Conservation (phyloP, 78 protist species). For the Dictyostelium firmibasis region DNA sequence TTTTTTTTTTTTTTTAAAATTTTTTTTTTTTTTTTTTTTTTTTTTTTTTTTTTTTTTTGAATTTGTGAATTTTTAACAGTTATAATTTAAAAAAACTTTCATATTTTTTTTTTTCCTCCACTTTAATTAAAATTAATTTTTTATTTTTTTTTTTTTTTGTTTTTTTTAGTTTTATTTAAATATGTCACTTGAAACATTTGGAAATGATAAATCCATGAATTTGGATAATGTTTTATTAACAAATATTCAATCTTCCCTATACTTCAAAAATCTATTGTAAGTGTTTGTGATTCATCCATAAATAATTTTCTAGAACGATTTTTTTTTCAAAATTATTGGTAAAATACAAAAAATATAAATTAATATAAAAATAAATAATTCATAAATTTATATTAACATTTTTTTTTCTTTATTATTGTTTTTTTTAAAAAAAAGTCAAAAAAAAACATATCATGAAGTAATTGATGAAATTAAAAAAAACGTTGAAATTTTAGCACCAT, state of each 20-base stretch:
- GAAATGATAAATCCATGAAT: constrained; percentile 87
- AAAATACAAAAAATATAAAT: neutral
- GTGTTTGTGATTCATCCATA: neutral
- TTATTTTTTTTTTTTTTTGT: neutral
- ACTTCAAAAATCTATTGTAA: constrained; percentile 78
- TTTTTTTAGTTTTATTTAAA: neutral
- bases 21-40: neutral
- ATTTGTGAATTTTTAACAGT: neutral
- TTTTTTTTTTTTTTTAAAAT: neutral
- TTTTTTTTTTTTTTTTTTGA: neutral
- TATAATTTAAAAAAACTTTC: neutral
- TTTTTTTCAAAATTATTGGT: neutral
- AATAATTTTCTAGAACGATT: too few relatives aligned
- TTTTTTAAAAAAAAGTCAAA: neutral
- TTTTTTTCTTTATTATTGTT: neutral
- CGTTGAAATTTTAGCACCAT: constrained; percentile 81
- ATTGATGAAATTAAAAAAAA: constrained; percentile 80
- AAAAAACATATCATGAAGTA: constrained; percentile 80
- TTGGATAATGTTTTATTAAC: constrained; percentile 72
- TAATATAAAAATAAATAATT: neutral
- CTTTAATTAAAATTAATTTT: too few relatives aligned
- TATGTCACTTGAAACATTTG: constrained; percentile 62
- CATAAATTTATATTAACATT: neutral
- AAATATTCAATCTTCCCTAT: constrained; percentile 81
- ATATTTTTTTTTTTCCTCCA: neutral